Base-by-base conservation (phyloP, 2,329 filamentous ascomycete genomes). In the Phialemonium atrogriseum region DNA sequence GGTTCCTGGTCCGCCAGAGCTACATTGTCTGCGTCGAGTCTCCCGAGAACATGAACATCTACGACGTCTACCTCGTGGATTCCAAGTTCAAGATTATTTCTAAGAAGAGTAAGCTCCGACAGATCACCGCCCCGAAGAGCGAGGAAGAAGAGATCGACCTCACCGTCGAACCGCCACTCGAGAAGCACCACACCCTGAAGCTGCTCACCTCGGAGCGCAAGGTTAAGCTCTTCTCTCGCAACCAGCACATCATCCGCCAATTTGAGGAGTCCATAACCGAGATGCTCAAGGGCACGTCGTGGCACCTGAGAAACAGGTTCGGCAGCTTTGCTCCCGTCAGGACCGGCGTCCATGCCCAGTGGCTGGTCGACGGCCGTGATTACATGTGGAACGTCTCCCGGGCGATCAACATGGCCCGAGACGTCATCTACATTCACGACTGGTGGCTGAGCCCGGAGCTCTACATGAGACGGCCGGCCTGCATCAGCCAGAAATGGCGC, bases 351-450 rank as follows among this genome's bases (percentile, higher is more conserved):
- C 91, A 89, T 59, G 87, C 88, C 3, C 87, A 95, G 50, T 96
- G 89, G 88, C 73, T 98, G 7, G 89, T 98, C 1, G 91, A 98
- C 57, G 91, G 85, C 11, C 77, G 91, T 44, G 91, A 98, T 54
- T 93, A 96, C 64, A 96, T 96, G 89, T 98, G 91, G 91, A 94
- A 95, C 54, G 87, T 96, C 7, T 96, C 89, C 9, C 77, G 89
- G 42, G 91, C 91, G 10, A 93, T 98, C 48, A 91, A 86, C 52
- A 94, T 95, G 77, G 91, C 91, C 7, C 85, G 85, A 48, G 91
- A 96, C 60, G 89, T 96, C 39, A 89, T 98, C 46, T 96, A 96
- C 58, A 96, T 98, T 40, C 91, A 98, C 54, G 91, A 96, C 56
- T 98, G 91, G 91, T 98, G 91, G 91, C 63, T 98, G 24, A 95